Conservation (phyloP, 2,329 filamentous ascomycete genomes). For the Verticillium longisporum region DNA sequence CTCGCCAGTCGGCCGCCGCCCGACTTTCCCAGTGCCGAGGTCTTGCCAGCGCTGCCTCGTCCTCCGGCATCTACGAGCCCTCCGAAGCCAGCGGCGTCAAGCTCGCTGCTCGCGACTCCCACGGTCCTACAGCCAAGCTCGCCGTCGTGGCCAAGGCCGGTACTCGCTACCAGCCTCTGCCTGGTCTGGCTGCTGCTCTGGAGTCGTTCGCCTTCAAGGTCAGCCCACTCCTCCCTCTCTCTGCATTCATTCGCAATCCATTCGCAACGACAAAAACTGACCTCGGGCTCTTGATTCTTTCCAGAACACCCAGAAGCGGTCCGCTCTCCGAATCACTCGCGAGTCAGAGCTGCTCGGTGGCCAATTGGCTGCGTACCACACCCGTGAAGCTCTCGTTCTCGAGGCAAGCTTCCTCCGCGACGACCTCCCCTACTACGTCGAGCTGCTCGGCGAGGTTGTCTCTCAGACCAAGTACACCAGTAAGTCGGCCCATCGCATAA, state of each 20-base stretch:
- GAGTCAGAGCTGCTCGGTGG: conserved; percentile 94
- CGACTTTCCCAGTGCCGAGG: conserved; percentile 41
- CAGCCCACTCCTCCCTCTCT: conserved; percentile 17
- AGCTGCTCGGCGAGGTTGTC: conserved; percentile 88
- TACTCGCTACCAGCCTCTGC: conserved; percentile 83
- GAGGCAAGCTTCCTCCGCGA: conserved; percentile 92
- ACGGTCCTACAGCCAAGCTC: conserved; percentile 83
- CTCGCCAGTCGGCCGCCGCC: conserved; percentile 51
- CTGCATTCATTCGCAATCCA: not conserved
- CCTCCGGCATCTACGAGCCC: conserved; percentile 79
- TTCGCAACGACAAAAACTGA: conserved; percentile 1
- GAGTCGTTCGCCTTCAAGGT: conserved; percentile 98
- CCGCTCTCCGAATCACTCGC: conserved; percentile 85
- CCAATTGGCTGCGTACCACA: conserved; percentile 81
- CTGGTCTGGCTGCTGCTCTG: conserved; percentile 82
- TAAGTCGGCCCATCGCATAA: conserved; percentile 33
- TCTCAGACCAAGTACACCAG: conserved; percentile 79
- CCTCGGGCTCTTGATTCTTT: conserved; percentile 4
- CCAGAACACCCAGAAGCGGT: conserved; percentile 81
- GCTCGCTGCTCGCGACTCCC: conserved; percentile 82
- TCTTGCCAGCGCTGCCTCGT: conserved; percentile 53
- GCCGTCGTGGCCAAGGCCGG: conserved; percentile 91
- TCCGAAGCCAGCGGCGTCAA: conserved; percentile 84
- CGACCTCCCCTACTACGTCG: conserved; percentile 95
- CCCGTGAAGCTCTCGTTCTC: conserved; percentile 86